Conservation (phyloP, 2,329 filamentous ascomycete species). For the Xylaria sp. region DNA sequence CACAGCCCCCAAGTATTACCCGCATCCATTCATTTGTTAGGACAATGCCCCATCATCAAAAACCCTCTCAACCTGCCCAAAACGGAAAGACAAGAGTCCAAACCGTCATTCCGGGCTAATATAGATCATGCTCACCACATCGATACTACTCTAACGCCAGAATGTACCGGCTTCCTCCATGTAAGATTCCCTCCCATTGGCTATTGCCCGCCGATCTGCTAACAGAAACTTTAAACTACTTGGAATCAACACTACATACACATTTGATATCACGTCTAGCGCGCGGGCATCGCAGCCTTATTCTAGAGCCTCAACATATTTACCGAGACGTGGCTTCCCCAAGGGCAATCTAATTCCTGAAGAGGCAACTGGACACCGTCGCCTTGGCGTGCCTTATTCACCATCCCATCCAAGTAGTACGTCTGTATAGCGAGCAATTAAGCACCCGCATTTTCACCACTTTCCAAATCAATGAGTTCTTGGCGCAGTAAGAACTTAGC, state of each 20-base stretch:
- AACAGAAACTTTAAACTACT: neutral
- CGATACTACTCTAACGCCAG: conserved; percentile 18
- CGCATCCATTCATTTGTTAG: conserved; percentile 8
- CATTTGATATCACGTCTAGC: conserved; percentile 6
- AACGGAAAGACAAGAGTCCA: conserved; percentile 18
- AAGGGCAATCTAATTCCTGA: conserved; percentile 7
- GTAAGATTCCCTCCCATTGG: conserved; percentile 20
- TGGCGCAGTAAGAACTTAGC: conserved; percentile 10
- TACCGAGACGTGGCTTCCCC: conserved; percentile 6
- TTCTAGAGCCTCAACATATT: conserved; percentile 19
- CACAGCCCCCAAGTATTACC: conserved; percentile 17
- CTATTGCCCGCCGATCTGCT: conserved; percentile 3
- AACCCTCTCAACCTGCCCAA: conserved; percentile 26
- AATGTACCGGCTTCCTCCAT: neutral
- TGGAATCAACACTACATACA: too few species aligned
- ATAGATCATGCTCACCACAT: conserved; percentile 3
- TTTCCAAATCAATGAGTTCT: conserved; percentile 22
- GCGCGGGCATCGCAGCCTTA: conserved; percentile 16
- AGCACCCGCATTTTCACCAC: conserved; percentile 14
- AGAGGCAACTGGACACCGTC: conserved; percentile 18
- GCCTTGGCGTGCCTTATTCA: conserved; percentile 19
- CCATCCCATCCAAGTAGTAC: conserved; percentile 15
- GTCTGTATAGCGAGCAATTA: conserved; percentile 14
- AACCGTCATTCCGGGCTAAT: conserved; percentile 20
- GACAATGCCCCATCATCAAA: conserved; percentile 9